Evolutionary conservation across 495 filamentous ascomycete species (phyloP), one percentile per base, ranked within the genome.

Genomic region (Lasiosphaeria hispida): DNA sequence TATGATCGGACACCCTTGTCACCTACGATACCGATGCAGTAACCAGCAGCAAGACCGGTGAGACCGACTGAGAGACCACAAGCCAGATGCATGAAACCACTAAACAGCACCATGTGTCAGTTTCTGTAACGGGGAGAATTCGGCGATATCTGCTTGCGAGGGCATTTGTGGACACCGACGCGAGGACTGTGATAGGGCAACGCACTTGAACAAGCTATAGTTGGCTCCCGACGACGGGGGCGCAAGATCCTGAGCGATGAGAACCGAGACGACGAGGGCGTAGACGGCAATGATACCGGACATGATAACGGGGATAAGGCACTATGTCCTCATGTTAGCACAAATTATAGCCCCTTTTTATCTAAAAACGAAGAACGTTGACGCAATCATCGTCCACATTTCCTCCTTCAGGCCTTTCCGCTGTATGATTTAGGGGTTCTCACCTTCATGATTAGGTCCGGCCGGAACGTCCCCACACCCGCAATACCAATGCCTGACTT

Each of bases 201-300:
- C 85, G 49, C 80, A 91, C 88, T 83, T 87, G 74, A 93, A 98
- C 59, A 97, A 83, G 59, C 84, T 88, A 72, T 93, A 92, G 62
- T 79, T 74, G 50, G 81, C 69, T 2, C 66, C 64, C 40, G 81
- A 77, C 11, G 61, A 63, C 15, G 87, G 84, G 8, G 91, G 89
- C 7, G 75, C 77, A 69, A 97, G 81, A 63, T 93, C 89, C 64
- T 87, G 85, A 13, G 91, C 88, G 69, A 97, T 97, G 35, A 99
- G 82, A 65, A 99, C 94, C 14, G 93, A 85, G 61, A 99, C 90
- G 61, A 99, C 94, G 44, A 99, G 89, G 37, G 92, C 86, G 76
- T 99, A 99, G 62, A 99, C 95, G 37, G 94, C 94, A 63, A 99
- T 91, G 69, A 99, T 99, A 82, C 94, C 94, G 69, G 94, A 95